A percentile compares a stretch with the other conserved stretches of the same genome.
Evolutionary conservation across 2,329 filamentous ascomycete genomes (phyloP).

Genomic region (Penicillium sp.): DNA sequence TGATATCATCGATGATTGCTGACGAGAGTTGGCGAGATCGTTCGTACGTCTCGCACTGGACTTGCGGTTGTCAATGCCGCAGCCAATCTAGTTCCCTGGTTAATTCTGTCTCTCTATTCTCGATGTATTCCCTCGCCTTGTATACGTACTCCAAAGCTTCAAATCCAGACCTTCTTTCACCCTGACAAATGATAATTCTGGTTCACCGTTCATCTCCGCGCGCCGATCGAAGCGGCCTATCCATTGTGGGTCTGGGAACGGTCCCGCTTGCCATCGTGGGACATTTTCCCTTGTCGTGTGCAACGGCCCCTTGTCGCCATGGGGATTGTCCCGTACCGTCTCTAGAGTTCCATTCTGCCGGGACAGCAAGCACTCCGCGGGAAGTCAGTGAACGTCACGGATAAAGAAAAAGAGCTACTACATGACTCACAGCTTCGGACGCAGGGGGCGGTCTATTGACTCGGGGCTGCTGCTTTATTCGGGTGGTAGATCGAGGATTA

Average conservation of each 20-base stretch:
- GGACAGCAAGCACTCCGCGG: conserved; percentile 1
- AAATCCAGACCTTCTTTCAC: neutral
- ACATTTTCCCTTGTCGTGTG: conserved; percentile 6
- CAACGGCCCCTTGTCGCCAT: neutral
- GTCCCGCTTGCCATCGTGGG: conserved; percentile 20
- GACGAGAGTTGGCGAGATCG: neutral
- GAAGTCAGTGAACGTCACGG: neutral
- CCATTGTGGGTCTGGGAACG: conserved; percentile 26
- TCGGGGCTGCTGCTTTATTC: conserved; percentile 8
- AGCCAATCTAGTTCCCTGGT: neutral
- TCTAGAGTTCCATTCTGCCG: conserved; percentile 11
- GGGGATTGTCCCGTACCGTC: conserved; percentile 8
- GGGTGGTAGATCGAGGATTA: neutral
- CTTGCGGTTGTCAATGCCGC: neutral
- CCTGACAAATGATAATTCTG: neutral
- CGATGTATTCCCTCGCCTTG: neutral
- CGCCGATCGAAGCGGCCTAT: conserved; percentile 27
- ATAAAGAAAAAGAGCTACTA: neutral
- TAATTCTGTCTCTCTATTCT: neutral
- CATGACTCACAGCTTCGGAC: conserved; percentile 4
- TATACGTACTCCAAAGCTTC: neutral
- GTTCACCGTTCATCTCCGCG: conserved; percentile 6
- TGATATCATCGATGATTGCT: neutral
- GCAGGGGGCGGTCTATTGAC: neutral
- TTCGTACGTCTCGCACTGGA: neutral